A percentile compares a stretch with the other conserved stretches of the same genome.
These are phyloP conservation scores for Yarrowia phangngaensis DNA, from an alignment of 805 yeast species.

Conservation along the genomic window DNA sequence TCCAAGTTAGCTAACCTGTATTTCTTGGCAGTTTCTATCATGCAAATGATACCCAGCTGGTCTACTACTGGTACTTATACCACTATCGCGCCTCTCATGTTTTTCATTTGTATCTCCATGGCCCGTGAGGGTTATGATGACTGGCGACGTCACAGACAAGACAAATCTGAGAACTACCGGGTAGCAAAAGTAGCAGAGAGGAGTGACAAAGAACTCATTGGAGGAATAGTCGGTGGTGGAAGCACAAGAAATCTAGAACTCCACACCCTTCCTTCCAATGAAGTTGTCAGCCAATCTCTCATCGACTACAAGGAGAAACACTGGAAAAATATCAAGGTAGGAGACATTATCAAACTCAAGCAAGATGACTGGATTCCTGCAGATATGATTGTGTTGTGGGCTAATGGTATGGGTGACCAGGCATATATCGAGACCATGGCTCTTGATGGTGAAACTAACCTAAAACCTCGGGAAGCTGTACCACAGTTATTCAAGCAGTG, in stretches of 20 bases:
- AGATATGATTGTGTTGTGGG: slow-evolving; percentile 69
- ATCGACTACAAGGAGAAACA: slow-evolving; percentile 38
- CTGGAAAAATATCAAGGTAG: slow-evolving; percentile 86
- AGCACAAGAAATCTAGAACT: slow-evolving; percentile 7
- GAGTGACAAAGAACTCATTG: background rate
- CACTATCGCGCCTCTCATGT: slow-evolving; percentile 80
- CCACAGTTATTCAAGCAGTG: slow-evolving; percentile 54
- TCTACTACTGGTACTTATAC: slow-evolving; percentile 95
- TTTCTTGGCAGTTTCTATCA: slow-evolving; percentile 80
- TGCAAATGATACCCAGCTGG: slow-evolving; percentile 97
- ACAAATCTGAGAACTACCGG: slow-evolving; percentile 75
- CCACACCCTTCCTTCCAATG: background rate
- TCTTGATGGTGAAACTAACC: slow-evolving; percentile 92
- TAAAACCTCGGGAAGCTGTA: slow-evolving; percentile 71
- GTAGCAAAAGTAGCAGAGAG: slow-evolving; percentile 43
- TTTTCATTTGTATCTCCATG: slow-evolving; percentile 85
- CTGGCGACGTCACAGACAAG: slow-evolving; percentile 78
- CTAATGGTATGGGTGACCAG: slow-evolving; percentile 52
- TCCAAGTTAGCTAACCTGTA: slow-evolving; percentile 89
- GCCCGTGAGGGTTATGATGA: slow-evolving; percentile 93
- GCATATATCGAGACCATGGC: slow-evolving; percentile 95
- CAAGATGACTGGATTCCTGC: slow-evolving; percentile 95
- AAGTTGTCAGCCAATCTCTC: slow-evolving; percentile 25
- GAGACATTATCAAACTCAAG: slow-evolving; percentile 68
- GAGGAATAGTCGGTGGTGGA: background rate